Percentiles rank a stretch among this genome's conserved stretches.
Conservation (phyloP, 805 yeast species). For the Ogataea methylovora region DNA sequence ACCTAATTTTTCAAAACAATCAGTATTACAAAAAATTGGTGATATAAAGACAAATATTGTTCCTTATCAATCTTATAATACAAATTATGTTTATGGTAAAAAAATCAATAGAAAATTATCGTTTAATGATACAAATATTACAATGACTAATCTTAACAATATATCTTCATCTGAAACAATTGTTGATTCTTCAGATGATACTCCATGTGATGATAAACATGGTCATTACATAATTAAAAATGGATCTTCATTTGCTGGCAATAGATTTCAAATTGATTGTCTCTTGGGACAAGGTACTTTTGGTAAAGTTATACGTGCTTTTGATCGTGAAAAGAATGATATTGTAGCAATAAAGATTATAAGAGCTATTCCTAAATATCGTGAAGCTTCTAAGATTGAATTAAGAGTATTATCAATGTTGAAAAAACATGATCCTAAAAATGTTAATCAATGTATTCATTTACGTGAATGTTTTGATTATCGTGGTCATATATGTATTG, state of each 20-base stretch:
- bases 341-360: conserved; percentile 89
- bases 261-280: conserved; percentile 56
- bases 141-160: conserved; percentile 9
- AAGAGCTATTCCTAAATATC: conserved; percentile 83
- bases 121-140: conserved; percentile 10
- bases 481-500: conserved; percentile 89
- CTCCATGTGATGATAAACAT: conserved; percentile 52
- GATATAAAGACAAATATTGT: conserved; percentile 32
- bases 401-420: conserved; percentile 72
- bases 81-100: conserved; percentile 20
- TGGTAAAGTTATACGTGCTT: conserved; percentile 84
- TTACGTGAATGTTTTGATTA: conserved; percentile 86
- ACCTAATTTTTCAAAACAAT: conserved; percentile 23
- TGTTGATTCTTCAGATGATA: conserved; percentile 16
- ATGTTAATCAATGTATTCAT: conserved; percentile 72
- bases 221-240: conserved; percentile 65
- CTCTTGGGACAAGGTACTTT: conserved; percentile 89
- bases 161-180: conserved; percentile 2
- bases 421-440: conserved; percentile 61
- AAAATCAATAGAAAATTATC: conserved; percentile 15
- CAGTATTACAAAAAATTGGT: conserved; percentile 31
- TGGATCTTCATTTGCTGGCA: conserved; percentile 61
- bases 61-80: conserved; percentile 12
- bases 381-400: conserved; percentile 94
- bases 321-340: conserved; percentile 50